Evolutionary conservation across 2,329 filamentous ascomycete species (phyloP).

Genomic region (Neofusicoccum kwambonambiense): DNA sequence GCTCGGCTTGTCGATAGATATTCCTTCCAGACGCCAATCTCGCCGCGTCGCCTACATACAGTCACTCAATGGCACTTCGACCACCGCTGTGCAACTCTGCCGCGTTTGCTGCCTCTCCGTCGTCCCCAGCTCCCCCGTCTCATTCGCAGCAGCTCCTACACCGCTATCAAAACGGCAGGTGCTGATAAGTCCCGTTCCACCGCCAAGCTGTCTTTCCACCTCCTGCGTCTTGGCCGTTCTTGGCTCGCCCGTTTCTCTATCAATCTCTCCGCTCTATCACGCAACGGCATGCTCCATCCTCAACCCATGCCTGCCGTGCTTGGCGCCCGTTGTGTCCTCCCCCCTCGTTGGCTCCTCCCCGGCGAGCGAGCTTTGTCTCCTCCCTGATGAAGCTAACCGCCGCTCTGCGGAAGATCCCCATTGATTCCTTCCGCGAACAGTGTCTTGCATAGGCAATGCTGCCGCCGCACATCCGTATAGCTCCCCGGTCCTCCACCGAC

Average conservation of each 20-base stretch:
- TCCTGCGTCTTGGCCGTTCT: conserved; percentile 1
- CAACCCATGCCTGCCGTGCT: neutral
- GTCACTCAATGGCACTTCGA: neutral
- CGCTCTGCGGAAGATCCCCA: neutral
- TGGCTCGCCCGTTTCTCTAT: neutral
- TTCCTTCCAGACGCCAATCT: neutral
- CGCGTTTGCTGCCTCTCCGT: neutral
- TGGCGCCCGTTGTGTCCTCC: neutral
- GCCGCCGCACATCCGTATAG: neutral
- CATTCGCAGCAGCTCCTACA: neutral
- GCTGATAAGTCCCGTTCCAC: neutral
- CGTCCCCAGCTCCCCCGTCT: neutral
- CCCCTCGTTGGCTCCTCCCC: neutral
- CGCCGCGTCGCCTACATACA: too few species aligned
- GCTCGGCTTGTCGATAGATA: neutral
- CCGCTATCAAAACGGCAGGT: conserved; percentile 7
- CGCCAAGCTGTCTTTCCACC: conserved; percentile 3
- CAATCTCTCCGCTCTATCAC: neutral
- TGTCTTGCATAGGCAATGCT: conserved; percentile 4
- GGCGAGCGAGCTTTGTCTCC: neutral
- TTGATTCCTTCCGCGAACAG: neutral
- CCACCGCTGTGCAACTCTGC: neutral
- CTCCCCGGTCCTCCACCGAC: neutral
- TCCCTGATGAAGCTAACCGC: neutral
- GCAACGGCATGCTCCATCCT: neutral